Percentiles rank a stretch among this genome's conserved stretches.
These are phyloP conservation scores for Quercus bicolor DNA, from an alignment of 306 rosid species.

Conservation along the genomic window DNA sequence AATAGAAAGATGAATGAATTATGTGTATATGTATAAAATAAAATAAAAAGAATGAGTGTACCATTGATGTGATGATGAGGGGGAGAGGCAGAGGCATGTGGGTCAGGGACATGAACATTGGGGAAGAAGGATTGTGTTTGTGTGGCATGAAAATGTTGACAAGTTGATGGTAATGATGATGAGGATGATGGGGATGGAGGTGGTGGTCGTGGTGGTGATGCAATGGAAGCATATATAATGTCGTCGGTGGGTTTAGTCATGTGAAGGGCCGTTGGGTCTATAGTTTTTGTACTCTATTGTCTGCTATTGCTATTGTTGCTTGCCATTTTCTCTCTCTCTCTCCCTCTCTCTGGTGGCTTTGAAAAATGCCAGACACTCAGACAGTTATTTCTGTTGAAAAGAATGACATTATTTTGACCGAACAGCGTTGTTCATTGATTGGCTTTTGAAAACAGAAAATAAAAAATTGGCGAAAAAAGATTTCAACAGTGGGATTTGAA, in stretches of 20 bases:
- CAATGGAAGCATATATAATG: constrained; percentile 33
- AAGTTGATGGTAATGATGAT: background rate
- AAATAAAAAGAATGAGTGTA: background rate
- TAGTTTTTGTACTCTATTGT: constrained; percentile 52
- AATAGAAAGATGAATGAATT: background rate
- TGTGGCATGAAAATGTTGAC: background rate
- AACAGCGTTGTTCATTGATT: background rate
- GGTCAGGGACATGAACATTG: background rate
- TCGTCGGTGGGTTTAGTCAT: constrained; percentile 67
- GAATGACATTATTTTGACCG: background rate
- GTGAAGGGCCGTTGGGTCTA: constrained; percentile 57
- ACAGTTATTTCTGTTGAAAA: constrained; percentile 30
- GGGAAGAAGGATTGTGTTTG: constrained; percentile 6
- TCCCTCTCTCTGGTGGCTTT: background rate
- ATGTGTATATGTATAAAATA: background rate
- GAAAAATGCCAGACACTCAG: background rate
- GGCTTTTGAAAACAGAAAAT: background rate
- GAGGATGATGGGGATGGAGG: background rate
- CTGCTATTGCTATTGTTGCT: constrained; percentile 20
- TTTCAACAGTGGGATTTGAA: background rate
- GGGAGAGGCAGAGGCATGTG: background rate
- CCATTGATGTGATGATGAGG: background rate
- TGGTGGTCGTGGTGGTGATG: background rate
- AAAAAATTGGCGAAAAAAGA: too few relatives aligned
- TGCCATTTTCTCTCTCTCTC: constrained; percentile 28